Base-by-base conservation (phyloP, 441 rosid species). In the Manihot esculenta region DNA sequence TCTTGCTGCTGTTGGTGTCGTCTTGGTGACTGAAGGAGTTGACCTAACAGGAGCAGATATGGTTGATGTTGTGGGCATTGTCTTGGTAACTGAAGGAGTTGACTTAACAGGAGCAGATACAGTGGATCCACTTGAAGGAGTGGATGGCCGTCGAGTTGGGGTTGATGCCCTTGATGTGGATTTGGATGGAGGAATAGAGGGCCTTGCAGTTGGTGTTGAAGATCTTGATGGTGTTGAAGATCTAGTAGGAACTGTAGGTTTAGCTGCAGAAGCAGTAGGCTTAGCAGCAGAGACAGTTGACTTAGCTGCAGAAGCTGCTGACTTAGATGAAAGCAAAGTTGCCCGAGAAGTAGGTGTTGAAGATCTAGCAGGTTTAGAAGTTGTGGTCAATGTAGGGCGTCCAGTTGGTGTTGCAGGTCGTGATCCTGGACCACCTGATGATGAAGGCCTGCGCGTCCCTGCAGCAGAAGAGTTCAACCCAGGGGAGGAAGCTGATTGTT, bases 381-480 rank as follows among this genome's bases (percentile, higher is more conserved):
- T 73, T 30, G 87, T 53, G 21, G 86, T 80, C 78, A 85, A 72
- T n/a, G 94, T 64, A 51, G 97, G 72, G 48, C 92, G 93, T 63
- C 96, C 93, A 53, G 91, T 86, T 61, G 98, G 99, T 0, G 98
- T 95, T 73, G 84, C 68, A 50, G 97, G 97, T 84, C 97, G 88
- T 74, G 98, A 92, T 73, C 97, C 95, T 42, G 91, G 89, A 79
- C 96, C 97, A 42, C 97, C 93, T 20, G 99, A 89, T n/a, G 99
- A 94, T 62, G 92, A 89, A 53, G 97, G 97, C 80, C 97, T 86
- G 18, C 94, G 93, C 66, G 30, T 76, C 58, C 88, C 87, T 64
- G 84, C 72, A 72, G 74, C 79, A 20, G 90, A 84, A 76, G 88
- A 77, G 82, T 82, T 92, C 71, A 82, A 68, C 69, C 96, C 97